Evolutionary conservation across 352 stramenopile species (phyloP).

Genomic region (Chrysophaeum taylorii): DNA sequence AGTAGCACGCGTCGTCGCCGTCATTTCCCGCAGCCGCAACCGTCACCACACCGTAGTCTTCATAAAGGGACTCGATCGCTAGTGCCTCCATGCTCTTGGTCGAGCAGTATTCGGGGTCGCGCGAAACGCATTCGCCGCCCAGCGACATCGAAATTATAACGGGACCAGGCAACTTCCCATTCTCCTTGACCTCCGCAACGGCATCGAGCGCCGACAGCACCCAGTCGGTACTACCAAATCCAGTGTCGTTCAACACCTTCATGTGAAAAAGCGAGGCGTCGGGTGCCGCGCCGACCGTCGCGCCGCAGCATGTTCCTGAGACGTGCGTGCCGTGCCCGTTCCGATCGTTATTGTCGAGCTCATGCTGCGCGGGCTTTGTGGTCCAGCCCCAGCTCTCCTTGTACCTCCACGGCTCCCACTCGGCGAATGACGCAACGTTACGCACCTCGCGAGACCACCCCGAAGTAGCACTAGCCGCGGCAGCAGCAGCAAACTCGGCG

Average conservation of each 20-base stretch:
- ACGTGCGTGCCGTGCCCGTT: constrained; percentile 20
- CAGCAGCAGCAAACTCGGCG: not conserved
- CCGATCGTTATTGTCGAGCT: constrained; percentile 18
- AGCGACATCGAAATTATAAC: constrained; percentile 17
- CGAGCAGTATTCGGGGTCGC: not conserved
- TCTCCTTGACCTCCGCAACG: not conserved
- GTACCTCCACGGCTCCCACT: not conserved
- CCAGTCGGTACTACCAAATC: not conserved
- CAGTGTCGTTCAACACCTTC: constrained; percentile 13
- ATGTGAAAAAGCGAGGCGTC: constrained; percentile 4
- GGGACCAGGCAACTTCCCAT: not conserved
- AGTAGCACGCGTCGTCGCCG: not conserved
- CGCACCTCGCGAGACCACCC: constrained; percentile 13
- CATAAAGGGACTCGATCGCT: constrained; percentile 2
- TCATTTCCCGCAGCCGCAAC: constrained; percentile 19
- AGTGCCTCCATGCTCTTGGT: not conserved
- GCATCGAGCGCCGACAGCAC: constrained; percentile 7
- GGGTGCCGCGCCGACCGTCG: constrained; percentile 1
- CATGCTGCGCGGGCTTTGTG: not conserved
- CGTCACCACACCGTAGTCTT: not conserved
- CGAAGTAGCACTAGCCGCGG: not conserved
- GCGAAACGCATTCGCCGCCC: not conserved
- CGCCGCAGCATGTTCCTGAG: constrained; percentile 2
- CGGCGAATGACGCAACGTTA: constrained; percentile 8
- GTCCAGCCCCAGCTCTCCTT: not conserved